Evolutionary conservation across 345 rosid species (phyloP).

Genomic region (Microthlaspi erraticum): DNA sequence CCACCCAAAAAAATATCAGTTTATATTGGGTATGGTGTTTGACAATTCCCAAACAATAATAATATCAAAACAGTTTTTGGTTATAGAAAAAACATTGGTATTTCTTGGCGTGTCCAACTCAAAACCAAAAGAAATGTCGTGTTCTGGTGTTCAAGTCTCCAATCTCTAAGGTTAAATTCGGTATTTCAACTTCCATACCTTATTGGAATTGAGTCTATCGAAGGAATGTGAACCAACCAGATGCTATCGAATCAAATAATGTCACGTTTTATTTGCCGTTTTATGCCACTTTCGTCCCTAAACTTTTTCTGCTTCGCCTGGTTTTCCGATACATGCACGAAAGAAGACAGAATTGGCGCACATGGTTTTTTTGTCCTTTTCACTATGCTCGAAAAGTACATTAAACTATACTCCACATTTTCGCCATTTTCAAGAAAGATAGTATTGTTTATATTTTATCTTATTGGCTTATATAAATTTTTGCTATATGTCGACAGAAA

Average conservation of each 20-base stretch:
- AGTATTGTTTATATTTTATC: too few relatives aligned
- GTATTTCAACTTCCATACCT: not conserved
- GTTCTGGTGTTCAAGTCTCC: constrained; percentile 25
- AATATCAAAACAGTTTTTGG: constrained; percentile 6
- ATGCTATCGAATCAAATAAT: constrained; percentile 21
- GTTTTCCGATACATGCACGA: constrained; percentile 11
- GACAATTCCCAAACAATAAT: not conserved
- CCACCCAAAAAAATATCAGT: not conserved
- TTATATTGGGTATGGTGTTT: not conserved
- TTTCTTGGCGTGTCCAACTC: constrained; percentile 23
- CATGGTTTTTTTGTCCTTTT: constrained; percentile 27
- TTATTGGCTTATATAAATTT: not conserved
- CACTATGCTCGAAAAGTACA: not conserved
- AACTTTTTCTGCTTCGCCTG: not conserved
- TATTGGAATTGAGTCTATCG: constrained; percentile 1
- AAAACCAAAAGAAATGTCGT: constrained; percentile 22
- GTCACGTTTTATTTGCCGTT: constrained; percentile 21
- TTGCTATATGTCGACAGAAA: not conserved
- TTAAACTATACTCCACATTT: not conserved
- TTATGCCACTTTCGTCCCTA: constrained; percentile 31
- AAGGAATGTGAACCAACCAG: constrained; percentile 26
- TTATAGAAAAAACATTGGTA: constrained; percentile 8
- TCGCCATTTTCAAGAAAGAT: not conserved
- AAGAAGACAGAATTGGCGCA: constrained; percentile 20
- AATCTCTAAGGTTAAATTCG: constrained; percentile 2